A percentile compares a stretch with the other conserved stretches of the same genome.
phyloP scores from a whole-genome alignment of 768 basidiomycete species.

The Leccinum barrowsii region DNA sequence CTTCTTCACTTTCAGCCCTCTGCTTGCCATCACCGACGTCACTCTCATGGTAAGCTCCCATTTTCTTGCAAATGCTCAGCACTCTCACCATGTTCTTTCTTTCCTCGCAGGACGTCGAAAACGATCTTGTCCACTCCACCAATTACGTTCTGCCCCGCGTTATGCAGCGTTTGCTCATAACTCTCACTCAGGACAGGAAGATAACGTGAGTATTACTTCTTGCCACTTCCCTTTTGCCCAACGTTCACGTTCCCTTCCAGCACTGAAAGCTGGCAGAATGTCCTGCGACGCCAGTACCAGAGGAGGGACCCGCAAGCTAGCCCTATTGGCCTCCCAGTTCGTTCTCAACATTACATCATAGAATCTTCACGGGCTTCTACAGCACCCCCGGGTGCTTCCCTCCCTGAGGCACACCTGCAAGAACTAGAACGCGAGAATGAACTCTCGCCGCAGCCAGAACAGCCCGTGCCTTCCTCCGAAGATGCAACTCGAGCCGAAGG shows the following conservation, averaged over 20 bases:
- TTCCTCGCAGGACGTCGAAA: slow-evolving; percentile 64
- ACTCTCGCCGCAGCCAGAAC: slow-evolving; percentile 9
- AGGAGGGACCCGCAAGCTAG: slow-evolving; percentile 69
- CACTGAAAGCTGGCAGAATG: slow-evolving; percentile 73
- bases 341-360: slow-evolving; percentile 18
- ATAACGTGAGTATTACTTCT: slow-evolving; percentile 52
- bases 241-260: slow-evolving; percentile 36
- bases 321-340: slow-evolving; percentile 57
- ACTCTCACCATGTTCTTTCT: slow-evolving; percentile 9
- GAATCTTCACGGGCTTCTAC: slow-evolving; percentile 31
- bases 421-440: slow-evolving; percentile 14
- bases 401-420: slow-evolving; percentile 7
- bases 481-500: background rate
- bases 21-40: slow-evolving; percentile 71
- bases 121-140: slow-evolving; percentile 63
- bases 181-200: slow-evolving; percentile 78
- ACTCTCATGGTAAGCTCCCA: slow-evolving; percentile 51
- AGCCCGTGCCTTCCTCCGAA: slow-evolving; percentile 4
- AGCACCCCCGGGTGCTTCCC: slow-evolving; percentile 13
- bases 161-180: slow-evolving; percentile 70
- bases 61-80: background rate
- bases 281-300: slow-evolving; percentile 72
- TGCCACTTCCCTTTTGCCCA: slow-evolving; percentile 14
- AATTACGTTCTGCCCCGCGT: slow-evolving; percentile 63
- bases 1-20: slow-evolving; percentile 75